phyloP scores from a whole-genome alignment of 208 protist genomes.

The Zelonia costaricensis region DNA sequence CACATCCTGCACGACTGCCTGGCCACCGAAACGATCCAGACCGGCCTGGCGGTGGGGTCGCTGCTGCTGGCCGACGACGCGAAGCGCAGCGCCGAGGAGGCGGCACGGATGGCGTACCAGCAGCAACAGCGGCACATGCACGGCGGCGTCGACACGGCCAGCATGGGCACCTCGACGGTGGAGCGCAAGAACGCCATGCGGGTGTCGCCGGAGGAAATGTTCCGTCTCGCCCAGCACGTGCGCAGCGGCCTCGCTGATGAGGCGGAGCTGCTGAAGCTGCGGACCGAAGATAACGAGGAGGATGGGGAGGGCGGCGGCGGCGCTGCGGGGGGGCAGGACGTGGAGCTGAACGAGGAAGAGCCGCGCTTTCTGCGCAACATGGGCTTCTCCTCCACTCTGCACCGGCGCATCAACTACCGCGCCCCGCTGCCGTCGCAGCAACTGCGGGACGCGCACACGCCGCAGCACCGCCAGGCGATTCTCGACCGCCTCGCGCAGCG shows the following conservation, averaged over 20 bases:
- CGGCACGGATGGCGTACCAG: constrained; percentile 36
- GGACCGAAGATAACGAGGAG: constrained; percentile 68
- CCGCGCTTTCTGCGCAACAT: constrained; percentile 70
- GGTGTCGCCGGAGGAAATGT: constrained; percentile 85
- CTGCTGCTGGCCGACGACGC: constrained; percentile 59
- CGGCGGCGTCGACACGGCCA: constrained; percentile 29
- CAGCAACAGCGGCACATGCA: constrained; percentile 34
- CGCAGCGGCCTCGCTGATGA: constrained; percentile 84
- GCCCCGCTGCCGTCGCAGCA: constrained; percentile 76
- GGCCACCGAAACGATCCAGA: constrained; percentile 30
- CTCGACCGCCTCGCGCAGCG: constrained; percentile 62
- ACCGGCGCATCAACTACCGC: constrained; percentile 81
- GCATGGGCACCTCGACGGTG: constrained; percentile 38
- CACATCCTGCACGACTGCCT: constrained; percentile 49
- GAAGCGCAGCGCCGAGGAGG: constrained; percentile 51
- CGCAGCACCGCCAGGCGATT: constrained; percentile 80
- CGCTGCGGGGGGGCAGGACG: constrained; percentile 45
- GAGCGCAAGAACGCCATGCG: constrained; percentile 73
- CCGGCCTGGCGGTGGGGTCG: constrained; percentile 63
- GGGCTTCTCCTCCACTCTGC: constrained; percentile 54
- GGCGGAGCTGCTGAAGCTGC: constrained; percentile 68
- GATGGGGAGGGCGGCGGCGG: constrained; percentile 23
- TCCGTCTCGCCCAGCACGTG: constrained; percentile 85
- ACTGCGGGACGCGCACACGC: constrained; percentile 73
- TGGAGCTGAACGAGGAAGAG: constrained; percentile 89